phyloP scores from a whole-genome alignment of 2,329 filamentous ascomycete genomes.

The Xylariaceae sp. region DNA sequence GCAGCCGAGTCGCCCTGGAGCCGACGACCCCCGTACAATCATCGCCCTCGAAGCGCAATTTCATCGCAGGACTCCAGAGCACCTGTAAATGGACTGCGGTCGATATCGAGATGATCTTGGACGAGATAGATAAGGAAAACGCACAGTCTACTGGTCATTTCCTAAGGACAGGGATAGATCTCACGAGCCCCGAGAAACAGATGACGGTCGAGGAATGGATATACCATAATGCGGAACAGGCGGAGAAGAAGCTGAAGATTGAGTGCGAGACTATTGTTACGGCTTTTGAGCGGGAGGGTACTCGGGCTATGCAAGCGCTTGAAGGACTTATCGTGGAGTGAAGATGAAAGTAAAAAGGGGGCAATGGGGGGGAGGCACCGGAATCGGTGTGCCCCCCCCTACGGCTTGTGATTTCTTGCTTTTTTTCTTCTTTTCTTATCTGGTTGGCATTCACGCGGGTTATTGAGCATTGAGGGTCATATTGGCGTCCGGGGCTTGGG shows the following conservation, averaged over 20 bases:
- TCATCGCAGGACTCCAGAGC: slow-evolving; percentile 51
- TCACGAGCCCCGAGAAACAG: slow-evolving; percentile 71
- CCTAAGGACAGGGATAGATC: slow-evolving; percentile 49
- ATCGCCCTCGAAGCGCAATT: slow-evolving; percentile 59
- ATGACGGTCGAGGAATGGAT: slow-evolving; percentile 98
- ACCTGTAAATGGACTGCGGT: slow-evolving; percentile 63
- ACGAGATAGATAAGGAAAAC: slow-evolving; percentile 48
- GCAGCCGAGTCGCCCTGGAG: slow-evolving; percentile 43
- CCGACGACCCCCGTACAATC: slow-evolving; percentile 44
- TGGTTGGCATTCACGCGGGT: neutral
- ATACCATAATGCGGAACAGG: slow-evolving; percentile 68
- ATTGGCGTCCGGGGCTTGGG: neutral
- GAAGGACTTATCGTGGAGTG: slow-evolving; percentile 62
- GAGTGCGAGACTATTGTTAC: slow-evolving; percentile 81
- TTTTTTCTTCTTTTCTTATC: no score
- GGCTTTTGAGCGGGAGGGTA: slow-evolving; percentile 77
- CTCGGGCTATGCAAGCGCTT: slow-evolving; percentile 67
- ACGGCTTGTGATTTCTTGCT: no score
- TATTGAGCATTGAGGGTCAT: neutral
- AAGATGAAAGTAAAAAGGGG: neutral
- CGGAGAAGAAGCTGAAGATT: slow-evolving; percentile 69
- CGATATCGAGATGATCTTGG: slow-evolving; percentile 70
- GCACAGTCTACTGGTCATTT: slow-evolving; percentile 36
- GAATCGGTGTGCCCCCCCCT: no score
- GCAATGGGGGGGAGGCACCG: no score